Conservation (phyloP, 768 basidiomycete genomes). For the Auricularia heimuer region DNA sequence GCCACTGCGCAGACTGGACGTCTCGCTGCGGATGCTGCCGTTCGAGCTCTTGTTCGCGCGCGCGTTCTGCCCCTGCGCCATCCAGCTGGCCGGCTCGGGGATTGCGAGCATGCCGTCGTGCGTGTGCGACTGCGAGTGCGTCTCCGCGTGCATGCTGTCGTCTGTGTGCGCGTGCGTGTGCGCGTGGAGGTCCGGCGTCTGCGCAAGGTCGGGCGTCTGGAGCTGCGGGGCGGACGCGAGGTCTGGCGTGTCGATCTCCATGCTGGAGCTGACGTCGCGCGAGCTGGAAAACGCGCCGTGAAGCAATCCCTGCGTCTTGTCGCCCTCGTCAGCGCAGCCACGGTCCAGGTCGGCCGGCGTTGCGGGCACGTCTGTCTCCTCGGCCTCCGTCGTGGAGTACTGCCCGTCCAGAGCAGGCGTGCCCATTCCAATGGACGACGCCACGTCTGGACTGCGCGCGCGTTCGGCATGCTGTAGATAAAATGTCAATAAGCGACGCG, state of each 20-base stretch:
- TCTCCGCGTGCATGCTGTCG: too few species aligned
- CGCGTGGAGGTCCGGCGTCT: too few species aligned
- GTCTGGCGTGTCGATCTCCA: not conserved
- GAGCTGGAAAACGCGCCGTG: not conserved
- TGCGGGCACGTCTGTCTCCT: not conserved
- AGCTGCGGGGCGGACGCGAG: not conserved
- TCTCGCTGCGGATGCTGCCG: not conserved
- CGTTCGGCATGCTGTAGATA: not conserved
- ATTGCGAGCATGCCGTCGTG: not conserved
- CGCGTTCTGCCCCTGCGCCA: not conserved
- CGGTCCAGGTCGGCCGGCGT: not conserved
- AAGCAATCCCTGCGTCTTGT: not conserved
- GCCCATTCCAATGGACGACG: not conserved
- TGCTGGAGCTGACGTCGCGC: not conserved
- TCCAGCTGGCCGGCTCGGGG: not conserved
- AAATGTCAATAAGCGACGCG: not conserved
- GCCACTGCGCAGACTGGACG: not conserved
- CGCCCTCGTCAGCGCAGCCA: not conserved
- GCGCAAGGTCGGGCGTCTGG: too few species aligned
- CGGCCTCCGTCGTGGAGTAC: slow-evolving; percentile 1
- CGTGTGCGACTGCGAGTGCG: too few species aligned
- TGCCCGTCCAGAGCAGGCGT: not conserved
- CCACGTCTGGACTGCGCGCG: not conserved
- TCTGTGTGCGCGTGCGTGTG: too few species aligned
- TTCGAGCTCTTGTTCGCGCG: not conserved